phyloP scores from a whole-genome alignment of 805 yeast genomes.

The Schwanniomyces vanrijiae region DNA sequence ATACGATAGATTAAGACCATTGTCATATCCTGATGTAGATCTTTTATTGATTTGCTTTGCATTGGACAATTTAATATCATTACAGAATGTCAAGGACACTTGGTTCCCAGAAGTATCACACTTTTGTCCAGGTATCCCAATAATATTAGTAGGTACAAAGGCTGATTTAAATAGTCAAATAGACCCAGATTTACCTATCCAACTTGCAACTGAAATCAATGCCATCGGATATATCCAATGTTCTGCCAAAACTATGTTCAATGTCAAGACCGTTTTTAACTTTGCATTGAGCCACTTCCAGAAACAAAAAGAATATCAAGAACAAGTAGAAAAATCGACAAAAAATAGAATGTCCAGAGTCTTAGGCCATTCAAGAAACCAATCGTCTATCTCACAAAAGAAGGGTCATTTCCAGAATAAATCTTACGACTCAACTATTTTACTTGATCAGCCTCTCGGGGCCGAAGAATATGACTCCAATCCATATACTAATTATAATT shows the following conservation, averaged over 20 bases:
- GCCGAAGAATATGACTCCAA: constrained; percentile 36
- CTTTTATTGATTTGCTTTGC: constrained; percentile 75
- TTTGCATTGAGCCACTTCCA: constrained; percentile 51
- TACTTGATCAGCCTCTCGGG: constrained; percentile 40
- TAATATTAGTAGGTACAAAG: constrained; percentile 80
- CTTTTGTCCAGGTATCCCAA: constrained; percentile 79
- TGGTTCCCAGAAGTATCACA: constrained; percentile 89
- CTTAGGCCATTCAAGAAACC: constrained; percentile 30
- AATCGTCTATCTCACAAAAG: constrained; percentile 20
- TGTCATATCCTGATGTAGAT: constrained; percentile 78
- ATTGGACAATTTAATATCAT: constrained; percentile 58
- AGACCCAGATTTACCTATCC: constrained; percentile 50
- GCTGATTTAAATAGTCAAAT: constrained; percentile 50
- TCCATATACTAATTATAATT: constrained; percentile 28
- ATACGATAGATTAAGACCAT: constrained; percentile 75
- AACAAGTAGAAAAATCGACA: constrained; percentile 33
- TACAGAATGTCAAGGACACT: constrained; percentile 70
- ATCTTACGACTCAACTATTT: constrained; percentile 35
- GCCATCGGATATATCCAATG: constrained; percentile 77
- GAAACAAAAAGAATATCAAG: constrained; percentile 33
- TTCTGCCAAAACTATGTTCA: constrained; percentile 69
- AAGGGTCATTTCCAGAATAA: constrained; percentile 39
- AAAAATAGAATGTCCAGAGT: constrained; percentile 35
- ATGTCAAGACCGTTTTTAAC: constrained; percentile 68
- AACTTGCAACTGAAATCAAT: constrained; percentile 57